These are phyloP conservation scores for Fusarium sp. DNA, from an alignment of 2,329 filamentous ascomycete species.

Conservation along the genomic window DNA sequence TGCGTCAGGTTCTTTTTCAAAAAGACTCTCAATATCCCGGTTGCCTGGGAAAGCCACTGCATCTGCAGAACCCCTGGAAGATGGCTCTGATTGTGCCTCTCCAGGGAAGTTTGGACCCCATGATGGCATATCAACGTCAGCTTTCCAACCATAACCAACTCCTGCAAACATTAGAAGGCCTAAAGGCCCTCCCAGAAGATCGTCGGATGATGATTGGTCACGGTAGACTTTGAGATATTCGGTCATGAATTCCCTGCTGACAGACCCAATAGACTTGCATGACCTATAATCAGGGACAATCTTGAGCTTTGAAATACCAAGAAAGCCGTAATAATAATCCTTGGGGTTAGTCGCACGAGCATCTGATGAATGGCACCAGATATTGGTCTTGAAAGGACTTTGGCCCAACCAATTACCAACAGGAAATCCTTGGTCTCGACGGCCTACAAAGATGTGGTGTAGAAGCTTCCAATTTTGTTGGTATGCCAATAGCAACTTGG, in stretches of 20 bases:
- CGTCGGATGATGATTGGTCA: rapidly evolving
- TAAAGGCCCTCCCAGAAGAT: neutral
- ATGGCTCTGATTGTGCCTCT: neutral
- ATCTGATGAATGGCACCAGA: neutral
- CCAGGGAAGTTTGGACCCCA: neutral
- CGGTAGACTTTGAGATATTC: neutral
- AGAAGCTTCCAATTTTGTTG: neutral
- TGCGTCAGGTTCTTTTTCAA: neutral
- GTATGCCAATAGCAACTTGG: neutral
- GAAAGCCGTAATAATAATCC: neutral
- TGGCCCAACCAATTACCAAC: neutral
- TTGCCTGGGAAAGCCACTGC: neutral
- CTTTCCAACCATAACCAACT: neutral
- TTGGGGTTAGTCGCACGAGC: neutral
- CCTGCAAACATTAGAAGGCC: neutral
- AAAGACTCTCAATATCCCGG: neutral
- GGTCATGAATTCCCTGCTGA: neutral
- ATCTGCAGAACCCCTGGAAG: neutral
- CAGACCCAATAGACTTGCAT: neutral
- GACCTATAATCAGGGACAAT: neutral
- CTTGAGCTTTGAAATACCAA: neutral
- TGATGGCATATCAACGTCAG: neutral
- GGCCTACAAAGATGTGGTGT: neutral
- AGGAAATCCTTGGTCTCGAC: neutral
- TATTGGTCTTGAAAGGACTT: neutral